A percentile compares a stretch with the other conserved stretches of the same genome.
phyloP scores from a whole-genome alignment of 2,329 filamentous ascomycete species.

The Fusarium napiforme region DNA sequence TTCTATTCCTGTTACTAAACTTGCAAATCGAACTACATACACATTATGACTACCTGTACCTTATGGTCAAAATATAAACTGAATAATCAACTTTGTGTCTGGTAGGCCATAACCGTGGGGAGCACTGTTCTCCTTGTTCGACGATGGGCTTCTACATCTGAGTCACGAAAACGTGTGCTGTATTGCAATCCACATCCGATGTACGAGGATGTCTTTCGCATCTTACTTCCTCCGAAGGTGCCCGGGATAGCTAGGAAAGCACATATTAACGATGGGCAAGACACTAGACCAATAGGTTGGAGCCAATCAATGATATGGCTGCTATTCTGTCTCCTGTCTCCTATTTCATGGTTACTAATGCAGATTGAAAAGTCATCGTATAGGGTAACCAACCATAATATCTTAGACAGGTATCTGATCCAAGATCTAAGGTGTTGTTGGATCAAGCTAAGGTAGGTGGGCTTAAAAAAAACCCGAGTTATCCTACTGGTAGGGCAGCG shows the following conservation, averaged over 20 bases:
- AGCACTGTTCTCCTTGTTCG: background rate
- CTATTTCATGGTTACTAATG: background rate
- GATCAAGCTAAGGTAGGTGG: background rate
- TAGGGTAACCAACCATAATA: background rate
- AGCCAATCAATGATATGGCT: background rate
- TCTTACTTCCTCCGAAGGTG: background rate
- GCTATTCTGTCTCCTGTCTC: background rate
- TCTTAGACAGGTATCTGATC: background rate
- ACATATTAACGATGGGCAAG: background rate
- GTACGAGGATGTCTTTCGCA: background rate
- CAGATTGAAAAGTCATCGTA: background rate
- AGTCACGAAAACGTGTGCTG: background rate
- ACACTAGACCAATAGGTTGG: background rate
- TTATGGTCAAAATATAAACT: background rate
- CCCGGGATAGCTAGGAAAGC: background rate
- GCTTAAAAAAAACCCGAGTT: background rate
- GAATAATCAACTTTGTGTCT: too few relatives aligned
- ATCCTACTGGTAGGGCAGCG: background rate
- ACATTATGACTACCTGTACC: background rate
- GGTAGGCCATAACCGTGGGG: background rate
- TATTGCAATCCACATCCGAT: background rate
- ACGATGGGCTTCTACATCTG: background rate
- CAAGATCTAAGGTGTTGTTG: background rate
- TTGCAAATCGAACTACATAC: background rate
- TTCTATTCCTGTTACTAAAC: background rate